Base-by-base conservation (phyloP, 192 early-diverging fungal genomes). In the Spizellomyces sp. region DNA sequence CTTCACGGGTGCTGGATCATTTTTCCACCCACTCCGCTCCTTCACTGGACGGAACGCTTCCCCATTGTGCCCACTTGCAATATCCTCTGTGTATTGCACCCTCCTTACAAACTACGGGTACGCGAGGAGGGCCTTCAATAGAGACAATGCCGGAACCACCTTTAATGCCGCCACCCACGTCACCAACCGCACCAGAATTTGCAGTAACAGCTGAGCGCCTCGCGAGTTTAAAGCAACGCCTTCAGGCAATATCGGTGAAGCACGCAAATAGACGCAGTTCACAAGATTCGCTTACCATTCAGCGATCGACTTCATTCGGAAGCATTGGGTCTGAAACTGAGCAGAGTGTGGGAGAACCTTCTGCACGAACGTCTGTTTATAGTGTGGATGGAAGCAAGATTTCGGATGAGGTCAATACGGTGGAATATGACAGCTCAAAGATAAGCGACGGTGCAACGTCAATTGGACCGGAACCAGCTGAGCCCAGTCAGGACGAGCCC, bases 171-270 rank as follows among this genome's bases (percentile, higher is more conserved):
- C 45, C 61, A 10, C 36, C 59, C 6, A 64, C 42, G 1, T 64
- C 70, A 9, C 70, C 62, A 22, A 64, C 70, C 6, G 62, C 60
- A 42, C 70, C 70, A 9, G 70, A 72, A 52, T 72, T 64, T 64
- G 70, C 70, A 9, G 70, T 72, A 10, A 67, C 74, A 9, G 74
- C 61, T 14, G 75, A 77, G 48, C 76, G 77, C 9, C 48, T 78
- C 21, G 62, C 66, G 5, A 66, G 50, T 41, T 45, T 78, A 9
- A 78, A 75, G 48, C 22, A 47, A 10, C 71, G 73, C 5, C 67
- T 78, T n/a, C 65, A 74, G 41, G 71, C 77, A 21, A 66, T 78
- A 9, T 75, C 77, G 17, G 62, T 63, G 17, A 78, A 75, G 44
- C 77, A 78, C 46, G 66, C 63, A 19, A 12, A n/a, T 21, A 62